Base-by-base conservation (phyloP, 352 stramenopile species). In the Phytophthora crassamura region DNA sequence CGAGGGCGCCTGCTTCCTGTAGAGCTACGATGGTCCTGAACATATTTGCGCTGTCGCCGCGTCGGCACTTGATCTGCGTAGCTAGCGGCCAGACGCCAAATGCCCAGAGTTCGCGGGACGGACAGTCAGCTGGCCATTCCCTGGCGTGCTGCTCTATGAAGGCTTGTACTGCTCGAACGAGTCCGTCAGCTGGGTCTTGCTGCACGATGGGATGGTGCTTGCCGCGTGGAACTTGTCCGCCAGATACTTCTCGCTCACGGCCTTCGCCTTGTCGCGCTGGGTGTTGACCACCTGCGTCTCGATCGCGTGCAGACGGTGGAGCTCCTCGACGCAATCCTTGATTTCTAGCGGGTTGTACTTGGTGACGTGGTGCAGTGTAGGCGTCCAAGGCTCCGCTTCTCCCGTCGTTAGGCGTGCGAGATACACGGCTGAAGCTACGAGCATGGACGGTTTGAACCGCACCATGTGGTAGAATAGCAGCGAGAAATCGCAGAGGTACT, bases 171-270 rank as follows among this genome's bases (percentile, higher is more conserved):
- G 51, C n/a, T 51, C 36, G 35, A 92, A 90, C 3, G 82, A 90
- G 36, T 87, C 60, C 57, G 79, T 68, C 7, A 90, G 55, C 56
- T 69, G 62, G 4, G 52, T 52, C 25, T 88, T 72, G 38, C 80
- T 74, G 3, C 80, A 77, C 5, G 80, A 69, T 22, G 78, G 56
- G 40, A 88, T 75, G 33, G 73, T 70, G 40, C 82, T 90, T 8
- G 77, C 82, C 28, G 69, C 60, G 33, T 82, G 69, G 51, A 89
- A 90, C 52, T 91, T 91, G 18, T 91, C 82, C 4, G 66, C 67
- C 47, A 90, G 48, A 50, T 91, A 94, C 64, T 94, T 94, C 62
- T 94, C 86, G 47, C 82, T 94, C 49, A 94, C 77, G 10, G 86
- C 86, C 59, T 93, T 93, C 12, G 80, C 86, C 67, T 93, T 93